Evolutionary conservation across 2,329 filamentous ascomycete species (phyloP).

Genomic region (Colletotrichum sidae): DNA sequence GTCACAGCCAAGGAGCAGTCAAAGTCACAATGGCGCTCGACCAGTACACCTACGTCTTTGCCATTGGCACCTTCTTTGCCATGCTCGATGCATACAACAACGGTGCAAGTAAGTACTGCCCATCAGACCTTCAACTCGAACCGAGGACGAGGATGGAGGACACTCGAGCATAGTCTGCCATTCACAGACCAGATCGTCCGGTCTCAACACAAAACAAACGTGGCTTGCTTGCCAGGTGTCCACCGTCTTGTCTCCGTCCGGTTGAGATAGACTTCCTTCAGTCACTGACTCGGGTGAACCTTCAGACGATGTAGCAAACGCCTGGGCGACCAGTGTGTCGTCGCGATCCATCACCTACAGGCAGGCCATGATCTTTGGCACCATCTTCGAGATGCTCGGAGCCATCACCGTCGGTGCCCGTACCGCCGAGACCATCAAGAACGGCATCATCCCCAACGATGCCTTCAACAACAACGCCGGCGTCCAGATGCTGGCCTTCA

Average conservation of each 20-base stretch:
- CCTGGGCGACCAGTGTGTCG: slow-evolving; percentile 84
- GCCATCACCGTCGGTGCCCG: slow-evolving; percentile 75
- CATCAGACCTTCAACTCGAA: not conserved
- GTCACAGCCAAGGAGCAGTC: slow-evolving; percentile 22
- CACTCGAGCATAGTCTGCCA: too few relatives aligned
- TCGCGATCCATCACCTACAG: slow-evolving; percentile 80
- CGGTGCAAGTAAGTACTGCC: slow-evolving; percentile 73
- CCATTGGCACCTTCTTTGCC: slow-evolving; percentile 81
- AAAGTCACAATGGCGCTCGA: slow-evolving; percentile 65
- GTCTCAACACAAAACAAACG: too few relatives aligned
- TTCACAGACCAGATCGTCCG: too few relatives aligned
- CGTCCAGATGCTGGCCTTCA: slow-evolving; percentile 76
- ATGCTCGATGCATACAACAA: slow-evolving; percentile 84
- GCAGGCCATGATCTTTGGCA: slow-evolving; percentile 75
- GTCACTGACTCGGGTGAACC: slow-evolving; percentile 19
- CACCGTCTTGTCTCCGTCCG: not conserved
- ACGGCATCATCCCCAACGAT: slow-evolving; percentile 73
- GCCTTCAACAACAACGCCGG: slow-evolving; percentile 71
- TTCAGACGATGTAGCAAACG: slow-evolving; percentile 84
- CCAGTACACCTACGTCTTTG: slow-evolving; percentile 78
- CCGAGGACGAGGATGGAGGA: too few relatives aligned
- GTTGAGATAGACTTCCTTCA: slow-evolving; percentile 8
- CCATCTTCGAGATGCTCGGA: slow-evolving; percentile 76
- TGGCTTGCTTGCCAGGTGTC: not conserved
- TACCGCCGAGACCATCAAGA: slow-evolving; percentile 83